Percentiles rank a stretch among this genome's conserved stretches.
Evolutionary conservation across 75 land plant genomes (phyloP).

Genomic region (Chamaecyparis obtusa): DNA sequence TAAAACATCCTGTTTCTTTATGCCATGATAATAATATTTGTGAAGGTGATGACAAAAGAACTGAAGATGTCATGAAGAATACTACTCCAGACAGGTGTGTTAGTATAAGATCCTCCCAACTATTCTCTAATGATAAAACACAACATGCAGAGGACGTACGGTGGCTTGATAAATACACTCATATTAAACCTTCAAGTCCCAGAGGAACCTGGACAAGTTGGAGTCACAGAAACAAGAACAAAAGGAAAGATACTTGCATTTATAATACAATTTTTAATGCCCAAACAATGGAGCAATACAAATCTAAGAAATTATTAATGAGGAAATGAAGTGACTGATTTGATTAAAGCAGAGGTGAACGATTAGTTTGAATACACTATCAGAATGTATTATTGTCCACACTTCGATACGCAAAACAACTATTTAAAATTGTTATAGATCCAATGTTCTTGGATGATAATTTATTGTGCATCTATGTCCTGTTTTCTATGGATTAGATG

Average conservation of each 20-base stretch:
- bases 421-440: not conserved
- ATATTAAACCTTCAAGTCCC: not conserved
- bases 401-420: not conserved
- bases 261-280: not conserved
- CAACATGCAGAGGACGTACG: not conserved
- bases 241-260: not conserved
- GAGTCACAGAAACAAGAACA: not conserved
- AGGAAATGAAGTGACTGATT: not conserved
- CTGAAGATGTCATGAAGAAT: not conserved
- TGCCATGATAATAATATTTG: not conserved
- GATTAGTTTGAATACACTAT: not conserved
- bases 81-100: not conserved
- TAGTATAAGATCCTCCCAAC: not conserved
- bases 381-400: not conserved
- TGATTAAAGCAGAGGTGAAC: not conserved
- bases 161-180: constrained; percentile 7
- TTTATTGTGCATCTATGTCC: not conserved
- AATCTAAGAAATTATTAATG: not conserved
- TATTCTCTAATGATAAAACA: not conserved
- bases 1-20: not conserved
- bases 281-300: not conserved
- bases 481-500: not conserved
- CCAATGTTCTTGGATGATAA: not conserved
- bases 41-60: not conserved
- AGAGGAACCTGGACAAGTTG: not conserved